These are phyloP conservation scores for Ceratocystis lukuohia DNA, from an alignment of 2,329 filamentous ascomycete genomes.

Conservation along the genomic window DNA sequence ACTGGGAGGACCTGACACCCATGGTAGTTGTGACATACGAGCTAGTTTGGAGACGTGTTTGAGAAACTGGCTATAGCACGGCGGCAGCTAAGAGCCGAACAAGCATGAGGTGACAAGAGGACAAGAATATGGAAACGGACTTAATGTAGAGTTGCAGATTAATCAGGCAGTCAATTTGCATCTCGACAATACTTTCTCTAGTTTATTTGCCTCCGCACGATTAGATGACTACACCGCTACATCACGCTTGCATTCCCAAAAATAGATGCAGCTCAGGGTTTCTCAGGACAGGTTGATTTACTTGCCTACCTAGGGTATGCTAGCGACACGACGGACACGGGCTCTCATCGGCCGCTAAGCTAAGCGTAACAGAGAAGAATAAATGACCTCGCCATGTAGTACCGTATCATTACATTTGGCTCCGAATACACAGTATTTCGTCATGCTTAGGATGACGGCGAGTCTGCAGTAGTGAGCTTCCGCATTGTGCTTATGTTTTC, in stretches of 20 bases:
- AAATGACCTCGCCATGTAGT: background rate
- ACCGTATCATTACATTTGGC: slow-evolving; percentile 1
- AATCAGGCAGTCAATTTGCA: too few relatives aligned
- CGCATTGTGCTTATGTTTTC: background rate
- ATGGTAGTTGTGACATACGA: background rate
- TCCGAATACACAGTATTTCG: background rate
- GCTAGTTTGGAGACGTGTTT: background rate
- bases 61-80: background rate
- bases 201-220: background rate
- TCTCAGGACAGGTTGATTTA: background rate
- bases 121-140: too few relatives aligned
- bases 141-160: too few relatives aligned
- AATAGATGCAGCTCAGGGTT: background rate
- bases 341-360: background rate
- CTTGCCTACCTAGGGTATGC: background rate
- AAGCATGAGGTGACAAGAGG: too few relatives aligned
- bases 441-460: background rate
- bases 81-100: background rate
- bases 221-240: background rate
- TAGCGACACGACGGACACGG: background rate
- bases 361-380: background rate
- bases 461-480: background rate
- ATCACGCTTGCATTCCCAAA: background rate
- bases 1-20: background rate
- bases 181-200: too few relatives aligned